Base-by-base conservation (phyloP, 345 rosid species). In the Syzygium grande region DNA sequence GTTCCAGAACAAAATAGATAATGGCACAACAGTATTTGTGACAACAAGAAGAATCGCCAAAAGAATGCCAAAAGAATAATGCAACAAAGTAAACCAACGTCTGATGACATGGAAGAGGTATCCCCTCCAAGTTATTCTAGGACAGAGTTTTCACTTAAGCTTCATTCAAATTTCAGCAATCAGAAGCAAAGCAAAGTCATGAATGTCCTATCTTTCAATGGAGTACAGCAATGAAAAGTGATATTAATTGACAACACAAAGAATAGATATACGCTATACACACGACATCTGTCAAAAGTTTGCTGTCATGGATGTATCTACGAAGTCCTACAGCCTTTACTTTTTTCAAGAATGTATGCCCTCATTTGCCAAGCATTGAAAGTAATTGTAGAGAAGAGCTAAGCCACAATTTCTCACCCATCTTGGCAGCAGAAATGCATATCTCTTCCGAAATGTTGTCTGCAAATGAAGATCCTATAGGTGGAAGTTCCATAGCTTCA, bases 371-470 rank as follows among this genome's bases (percentile, higher is more conserved):
- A 68, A 30, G 79, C 79, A 7, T 68, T 16, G 79, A 86, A 77
- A 85, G 68, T 38, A 80, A 51, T 7, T 65, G 22, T 68, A 59
- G 21, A 17, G n/a, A 87, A 55, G 85, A 52, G 29, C 51, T 59
- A 38, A 63, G 78, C 68, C 51, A 49, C 85, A 84, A 86, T 51
- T 84, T 29, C 93, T 91, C 91, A 98, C 99, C 99, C 99, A 98
- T 98, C 92, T 95, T 97, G 90, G 99, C 98, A 86, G 99, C 99
- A 88, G 99, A 98, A 88, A 43, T 95, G 91, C 99, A 98, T 63
- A 98, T 98, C 91, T 96, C 99, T 94, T 97, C 99, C 11, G 99
- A 97, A 86, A 96, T 97, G 80, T 84, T 91, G 87, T 97, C 98
- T 51, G 98, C 90, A 92, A 94, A 94, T 25, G 96, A 88, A 65